Base-by-base conservation (phyloP, 1,284 basidiomycete species). In the Boletus semigastroideus region DNA sequence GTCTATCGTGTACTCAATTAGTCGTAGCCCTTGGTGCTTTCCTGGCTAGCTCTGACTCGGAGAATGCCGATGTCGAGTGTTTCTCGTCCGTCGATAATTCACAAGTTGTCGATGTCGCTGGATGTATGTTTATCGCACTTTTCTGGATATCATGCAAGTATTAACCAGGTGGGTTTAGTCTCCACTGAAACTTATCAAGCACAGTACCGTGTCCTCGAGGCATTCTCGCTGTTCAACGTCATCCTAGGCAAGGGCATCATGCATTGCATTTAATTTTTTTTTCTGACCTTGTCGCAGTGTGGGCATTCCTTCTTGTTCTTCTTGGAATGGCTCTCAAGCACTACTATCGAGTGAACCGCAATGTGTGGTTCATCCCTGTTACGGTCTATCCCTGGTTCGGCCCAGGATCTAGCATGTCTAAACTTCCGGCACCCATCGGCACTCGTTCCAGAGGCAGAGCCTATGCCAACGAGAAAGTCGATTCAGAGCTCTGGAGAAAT, bases 21-120 rank as follows among this genome's bases (percentile, higher is more conserved):
- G 41, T 34, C 53, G 34, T 59, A 90, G 89, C 86, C 54, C 80
- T 91, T 52, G 87, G 86, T 49, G 77, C 81, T 20, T 89, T 84
- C 65, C 71, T 90, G 47, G 78, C 78, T 40, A 83, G 83, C 41
- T 90, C 89, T 25, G 82, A 83, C 59, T 82, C 86, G 20, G 83
- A 87, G 65, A 76, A 79, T 58, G 88, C 89, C 22, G 85, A 89
- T 62, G 89, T 91, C 19, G 87, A 91, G 67, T 91, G 88, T 64
- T 91, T 82, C 66, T 75, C 83, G 31, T 80, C 85, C 36, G 69
- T 69, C 45, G 77, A 77, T 44, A 71, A 72, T 37, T 73, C 76
- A 53, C 75, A 76, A 30, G 71, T 85, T 42, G 77, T 86, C 36
- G 78, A 82, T 44, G 75, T 76, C 46, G 72, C 75, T 46, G 76